A percentile compares a stretch with the other conserved stretches of the same genome.
Conservation (phyloP, 305 asterid species). For the Solanum hybrid region DNA sequence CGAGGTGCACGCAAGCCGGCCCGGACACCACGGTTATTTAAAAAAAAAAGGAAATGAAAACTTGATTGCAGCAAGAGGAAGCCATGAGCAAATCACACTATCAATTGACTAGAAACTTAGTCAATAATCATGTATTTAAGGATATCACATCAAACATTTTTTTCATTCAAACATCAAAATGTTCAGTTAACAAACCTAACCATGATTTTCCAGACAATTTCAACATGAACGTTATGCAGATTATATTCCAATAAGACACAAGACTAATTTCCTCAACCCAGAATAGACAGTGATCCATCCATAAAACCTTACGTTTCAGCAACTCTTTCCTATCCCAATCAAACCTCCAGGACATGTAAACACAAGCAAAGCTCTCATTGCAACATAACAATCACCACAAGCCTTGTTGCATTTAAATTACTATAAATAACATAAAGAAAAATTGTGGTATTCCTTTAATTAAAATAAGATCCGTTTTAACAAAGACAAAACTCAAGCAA, state of each 20-base stretch:
- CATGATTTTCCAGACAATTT: background rate
- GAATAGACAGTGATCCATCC: background rate
- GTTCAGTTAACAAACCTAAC: background rate
- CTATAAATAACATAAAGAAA: background rate
- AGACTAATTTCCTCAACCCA: background rate
- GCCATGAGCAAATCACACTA: background rate
- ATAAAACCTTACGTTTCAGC: background rate
- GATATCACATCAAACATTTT: background rate
- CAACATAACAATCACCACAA: background rate
- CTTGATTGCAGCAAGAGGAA: background rate
- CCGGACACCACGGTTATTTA: background rate
- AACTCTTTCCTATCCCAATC: background rate
- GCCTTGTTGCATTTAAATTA: background rate
- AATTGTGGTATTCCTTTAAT: background rate
- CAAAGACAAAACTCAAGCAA: background rate
- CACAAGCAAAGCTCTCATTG: background rate
- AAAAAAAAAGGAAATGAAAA: background rate
- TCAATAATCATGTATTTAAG: background rate
- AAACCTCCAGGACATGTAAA: background rate
- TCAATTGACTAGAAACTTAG: background rate
- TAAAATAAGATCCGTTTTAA: background rate
- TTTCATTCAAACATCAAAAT: background rate
- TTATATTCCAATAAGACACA: background rate
- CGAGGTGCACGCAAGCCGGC: background rate
- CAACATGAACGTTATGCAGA: background rate